Base-by-base conservation (phyloP, 2,329 filamentous ascomycete genomes). In the Coniochaeta sp. region DNA sequence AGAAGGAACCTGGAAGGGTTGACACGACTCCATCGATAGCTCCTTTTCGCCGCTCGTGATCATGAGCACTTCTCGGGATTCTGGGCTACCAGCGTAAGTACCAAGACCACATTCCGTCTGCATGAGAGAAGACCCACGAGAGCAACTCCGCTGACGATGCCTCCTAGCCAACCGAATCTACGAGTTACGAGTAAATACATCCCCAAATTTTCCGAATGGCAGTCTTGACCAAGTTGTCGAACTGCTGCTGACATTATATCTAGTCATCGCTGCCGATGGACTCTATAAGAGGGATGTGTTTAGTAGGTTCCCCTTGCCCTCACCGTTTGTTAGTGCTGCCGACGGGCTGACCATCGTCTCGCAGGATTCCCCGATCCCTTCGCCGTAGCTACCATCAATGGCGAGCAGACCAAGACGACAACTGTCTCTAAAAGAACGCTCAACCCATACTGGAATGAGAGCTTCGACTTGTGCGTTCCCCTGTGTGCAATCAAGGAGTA, bases 361-460 rank as follows among this genome's bases (percentile, higher is more conserved):
- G 72, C 61, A 98, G 95, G 93, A 72, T 96, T 98, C 67, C 95
- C 95, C 62, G 95, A 99, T 76, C 95, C 95, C 26, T 99, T 99
- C 73, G 93, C 95, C 54, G 95, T 99, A 66, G 93, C 93, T 68
- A 99, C 95, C 61, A 87, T 98, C 76, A 93, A 93, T 76, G 95
- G 95, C 74, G 95, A 99, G 77, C 95, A 99, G 79, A 99, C 95
- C 61, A 91, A 93, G 77, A 98, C 95, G n/a, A 99, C 95, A 12
- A 89, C 89, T 40, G 95, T 98, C 67, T 96, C 95, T 75, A 98
- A 97, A 78, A 90, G 95, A 77, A 98, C 95, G 12, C 80, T 99
- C 75, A 98, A 97, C 75, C 95, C 95, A n/a, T 99, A 99, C 75
- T 99, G 95, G 95, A 99, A 99, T 76, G 95, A 99, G 80, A 92